Percentiles rank a stretch among this genome's conserved stretches.
Evolutionary conservation across 1,139 yeast genomes (phyloP).

Genomic region (Hansenula lynferdii): DNA sequence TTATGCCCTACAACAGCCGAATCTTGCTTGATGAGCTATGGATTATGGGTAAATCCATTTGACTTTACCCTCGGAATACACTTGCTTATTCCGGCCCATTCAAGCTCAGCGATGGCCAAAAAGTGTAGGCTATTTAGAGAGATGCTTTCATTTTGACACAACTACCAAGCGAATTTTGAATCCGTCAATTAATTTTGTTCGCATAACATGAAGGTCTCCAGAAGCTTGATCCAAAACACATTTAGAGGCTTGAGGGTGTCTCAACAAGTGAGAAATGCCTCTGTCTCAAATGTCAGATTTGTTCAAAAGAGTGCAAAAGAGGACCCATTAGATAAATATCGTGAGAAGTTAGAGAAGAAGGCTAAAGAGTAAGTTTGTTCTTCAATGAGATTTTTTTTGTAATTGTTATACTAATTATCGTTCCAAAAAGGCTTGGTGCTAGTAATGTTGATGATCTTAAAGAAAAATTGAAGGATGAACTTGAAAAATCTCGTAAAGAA

Average conservation of each 20-base stretch:
- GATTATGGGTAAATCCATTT: too few species aligned
- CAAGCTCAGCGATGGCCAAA: too few species aligned
- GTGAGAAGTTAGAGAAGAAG: slow-evolving; percentile 39
- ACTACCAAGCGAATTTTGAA: too few species aligned
- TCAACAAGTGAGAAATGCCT: slow-evolving; percentile 13
- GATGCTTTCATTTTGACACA: too few species aligned
- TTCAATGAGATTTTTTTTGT: too few species aligned
- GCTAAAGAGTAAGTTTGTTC: slow-evolving; percentile 38
- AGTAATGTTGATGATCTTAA: slow-evolving; percentile 57
- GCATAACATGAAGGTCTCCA: background rate
- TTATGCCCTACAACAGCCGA: too few species aligned
- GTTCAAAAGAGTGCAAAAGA: slow-evolving; percentile 8
- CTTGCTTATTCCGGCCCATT: too few species aligned
- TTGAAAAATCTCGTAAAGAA: slow-evolving; percentile 51
- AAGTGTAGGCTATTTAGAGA: too few species aligned
- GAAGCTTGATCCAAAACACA: background rate
- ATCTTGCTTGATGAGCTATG: too few species aligned
- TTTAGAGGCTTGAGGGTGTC: background rate
- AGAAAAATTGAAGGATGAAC: slow-evolving; percentile 55
- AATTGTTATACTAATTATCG: too few species aligned
- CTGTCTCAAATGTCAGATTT: slow-evolving; percentile 12
- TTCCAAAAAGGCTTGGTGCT: slow-evolving; percentile 37
- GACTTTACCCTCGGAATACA: too few species aligned
- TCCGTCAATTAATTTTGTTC: too few species aligned
- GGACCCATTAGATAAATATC: slow-evolving; percentile 14